Evolutionary conservation across 148 eudicot genomes (phyloP).

Genomic region (Rhododendron ovatum): DNA sequence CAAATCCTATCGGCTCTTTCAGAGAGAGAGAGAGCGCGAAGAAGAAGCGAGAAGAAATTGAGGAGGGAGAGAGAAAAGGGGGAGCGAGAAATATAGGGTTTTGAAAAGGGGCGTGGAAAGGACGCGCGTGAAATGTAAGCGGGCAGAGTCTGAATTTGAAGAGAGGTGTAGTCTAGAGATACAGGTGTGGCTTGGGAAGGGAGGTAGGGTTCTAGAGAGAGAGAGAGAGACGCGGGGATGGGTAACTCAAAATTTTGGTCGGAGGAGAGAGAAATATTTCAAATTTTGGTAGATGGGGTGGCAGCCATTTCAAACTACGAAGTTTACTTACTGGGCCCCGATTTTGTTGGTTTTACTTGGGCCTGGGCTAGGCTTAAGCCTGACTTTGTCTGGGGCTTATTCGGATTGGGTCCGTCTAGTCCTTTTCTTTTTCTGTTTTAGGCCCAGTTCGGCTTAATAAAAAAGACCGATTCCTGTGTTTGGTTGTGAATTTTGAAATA

Average conservation of each 20-base stretch:
- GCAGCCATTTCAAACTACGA: too few relatives aligned
- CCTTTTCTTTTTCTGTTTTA: too few relatives aligned
- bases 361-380: not conserved
- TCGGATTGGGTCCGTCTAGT: not conserved
- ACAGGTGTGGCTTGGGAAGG: not conserved
- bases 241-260: not conserved
- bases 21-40: not conserved
- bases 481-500: too few relatives aligned
- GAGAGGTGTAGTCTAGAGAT: not conserved
- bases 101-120: not conserved
- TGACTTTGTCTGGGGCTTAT: too few relatives aligned
- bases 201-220: slow-evolving; percentile 2
- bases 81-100: not conserved
- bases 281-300: not conserved
- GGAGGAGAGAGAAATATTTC: not conserved
- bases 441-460: too few relatives aligned
- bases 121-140: slow-evolving; percentile 2
- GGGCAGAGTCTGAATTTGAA: slow-evolving; percentile 5
- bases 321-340: not conserved
- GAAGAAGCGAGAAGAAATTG: not conserved
- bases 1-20: not conserved
- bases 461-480: too few relatives aligned
- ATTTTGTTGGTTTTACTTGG: not conserved
- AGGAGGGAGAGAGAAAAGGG: not conserved
- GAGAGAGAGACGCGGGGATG: not conserved